Base-by-base conservation (phyloP, 257 asterid genomes). In the Forsythia suspensa region DNA sequence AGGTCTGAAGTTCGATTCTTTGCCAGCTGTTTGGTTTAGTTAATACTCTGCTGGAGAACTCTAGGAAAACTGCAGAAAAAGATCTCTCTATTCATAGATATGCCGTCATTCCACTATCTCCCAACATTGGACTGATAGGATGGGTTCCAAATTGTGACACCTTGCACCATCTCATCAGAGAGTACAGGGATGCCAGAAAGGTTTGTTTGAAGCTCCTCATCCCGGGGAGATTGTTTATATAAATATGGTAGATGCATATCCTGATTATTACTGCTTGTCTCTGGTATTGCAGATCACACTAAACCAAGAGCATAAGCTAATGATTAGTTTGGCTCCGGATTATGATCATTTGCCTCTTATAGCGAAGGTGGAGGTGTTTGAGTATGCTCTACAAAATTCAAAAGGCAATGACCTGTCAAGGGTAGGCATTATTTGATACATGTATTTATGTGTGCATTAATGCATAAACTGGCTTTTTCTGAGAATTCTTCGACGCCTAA, bases 131-230 rank as follows among this genome's bases (percentile, higher is more conserved):
- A 80, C 88, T 96, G 81, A 96, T 96, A 77, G 99, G 83, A 80
- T 96, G 99, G 99, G 98, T 94, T 77, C 98, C 99, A 36, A 89
- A 96, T 89, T 96, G 99, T 72, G 99, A 96, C 86, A 96, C 99
- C 34, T 81, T 96, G 85, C 97, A 94, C 87, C 93, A 92, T 16
- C 98, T 96, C 80, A 96, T 96, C 78, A 97, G 97, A 70, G 99
- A 96, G 81, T 96, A 92, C 79, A 88, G 99, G 82, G 98, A 96
- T 89, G 98, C 96, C 24, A 90, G 97, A 77, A 96, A 94, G 97
- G 98, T 96, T 82, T 18, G 87, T 57, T 48, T 67, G 40, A n/a
- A 67, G 71, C 70, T 40, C 57, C 55, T 37, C 11, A 40, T 55
- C 77, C 70, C 70, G 5, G 15, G n/a, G 34, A 5, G 11, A 70